A percentile compares a stretch with the other conserved stretches of the same genome.
Conservation (phyloP, 106 monocot species). For the Apostasia ramifera region DNA sequence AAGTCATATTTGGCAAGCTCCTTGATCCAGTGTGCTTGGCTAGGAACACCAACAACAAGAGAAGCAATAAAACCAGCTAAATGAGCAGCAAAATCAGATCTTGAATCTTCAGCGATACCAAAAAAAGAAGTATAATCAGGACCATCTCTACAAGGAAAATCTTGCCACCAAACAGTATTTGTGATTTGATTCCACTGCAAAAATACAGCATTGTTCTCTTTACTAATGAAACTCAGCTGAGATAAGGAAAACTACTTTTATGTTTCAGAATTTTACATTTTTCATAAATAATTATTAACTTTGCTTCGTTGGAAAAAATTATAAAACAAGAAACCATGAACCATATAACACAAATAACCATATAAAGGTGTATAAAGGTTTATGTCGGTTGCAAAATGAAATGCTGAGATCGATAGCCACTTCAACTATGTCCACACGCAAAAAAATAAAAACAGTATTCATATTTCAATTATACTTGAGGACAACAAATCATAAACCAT, state of each 20-base stretch:
- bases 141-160: conserved; percentile 54
- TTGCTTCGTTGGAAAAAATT: too few species aligned
- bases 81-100: conserved; percentile 68
- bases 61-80: conserved; percentile 69
- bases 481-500: too few species aligned
- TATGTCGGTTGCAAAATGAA: too few species aligned
- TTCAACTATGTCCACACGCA: too few species aligned
- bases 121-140: conserved; percentile 56
- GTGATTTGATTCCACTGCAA: conserved; percentile 80
- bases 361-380: too few species aligned
- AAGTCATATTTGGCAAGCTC: conserved; percentile 70
- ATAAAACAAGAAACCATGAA: too few species aligned
- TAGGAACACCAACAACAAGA: conserved; percentile 60
- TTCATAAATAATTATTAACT: too few species aligned
- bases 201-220: neutral
- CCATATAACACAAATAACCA: too few species aligned
- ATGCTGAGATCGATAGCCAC: too few species aligned
- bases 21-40: conserved; percentile 73
- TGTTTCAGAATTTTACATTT: neutral
- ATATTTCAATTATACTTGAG: too few species aligned
- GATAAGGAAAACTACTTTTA: neutral
- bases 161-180: conserved; percentile 92
- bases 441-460: too few species aligned
- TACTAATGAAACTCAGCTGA: neutral
- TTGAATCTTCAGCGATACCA: conserved; percentile 20